Evolutionary conservation across 2,329 filamentous ascomycete genomes (phyloP), one percentile per base, ranked within the genome.

Genomic region (Beauveria australis): DNA sequence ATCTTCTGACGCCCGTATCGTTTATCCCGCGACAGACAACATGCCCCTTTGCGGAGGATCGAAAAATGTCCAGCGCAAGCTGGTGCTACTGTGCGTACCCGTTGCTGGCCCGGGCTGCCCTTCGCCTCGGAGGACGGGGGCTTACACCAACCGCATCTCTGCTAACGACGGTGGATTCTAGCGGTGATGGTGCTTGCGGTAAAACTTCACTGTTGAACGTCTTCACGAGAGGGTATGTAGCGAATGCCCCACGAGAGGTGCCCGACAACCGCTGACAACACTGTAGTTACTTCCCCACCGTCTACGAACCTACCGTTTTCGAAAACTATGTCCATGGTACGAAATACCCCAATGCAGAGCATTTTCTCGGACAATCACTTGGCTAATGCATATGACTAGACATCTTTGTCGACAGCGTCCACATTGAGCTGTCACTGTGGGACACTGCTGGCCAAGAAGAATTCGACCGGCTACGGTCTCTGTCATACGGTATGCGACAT

Each of bases 391-490:
- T 7, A 37, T 18, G 44, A 14, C 9, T 68, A 94, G 93, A 99
- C 74, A 97, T 99, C 74, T 99, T 96, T 75, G 94, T 99, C 73
- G 94, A 99, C 73, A 92, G 89, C 72, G 90, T 92, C 57, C 93
- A 97, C 76, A 96, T 99, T 74, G 94, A 99, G 75, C 82, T 99
- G 60, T 97, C 93, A 62, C 83, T 99, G 62, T 99, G 94, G 94
- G 94, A 99, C 75, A 99, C 94, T 0, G 94, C 94, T 44, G 94
- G 94, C 28, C 94, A 99, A 77, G 94, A 99, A 80, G 94, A 99
- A 83, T 99, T 97, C 78, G 94, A 99, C 77, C 87, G 94, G 58
- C 79, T 99, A 75, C 89, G 94, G 70, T 96, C 92, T 65, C 85
- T 99, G 60, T 97, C 92, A 54, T 99, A 99, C 76, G 94, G 92